These are phyloP conservation scores for Amauroascus niger DNA, from an alignment of 2,329 filamentous ascomycete genomes.

Conservation along the genomic window DNA sequence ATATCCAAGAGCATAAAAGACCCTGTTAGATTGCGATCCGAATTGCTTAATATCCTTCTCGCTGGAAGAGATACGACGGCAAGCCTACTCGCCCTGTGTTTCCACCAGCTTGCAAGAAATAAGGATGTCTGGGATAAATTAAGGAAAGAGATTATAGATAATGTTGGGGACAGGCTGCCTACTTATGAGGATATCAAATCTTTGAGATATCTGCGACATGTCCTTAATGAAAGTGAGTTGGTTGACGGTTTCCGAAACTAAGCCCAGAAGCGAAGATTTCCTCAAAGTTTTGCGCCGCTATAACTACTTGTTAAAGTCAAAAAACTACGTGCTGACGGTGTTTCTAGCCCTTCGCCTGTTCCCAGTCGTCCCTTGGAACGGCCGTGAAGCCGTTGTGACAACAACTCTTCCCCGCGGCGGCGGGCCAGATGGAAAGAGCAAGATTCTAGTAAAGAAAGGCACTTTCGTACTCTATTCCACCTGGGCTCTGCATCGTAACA, in stretches of 20 bases:
- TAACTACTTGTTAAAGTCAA: no score
- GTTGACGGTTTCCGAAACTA: no score
- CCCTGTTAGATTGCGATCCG: conserved; percentile 39
- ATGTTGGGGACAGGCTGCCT: conserved; percentile 36
- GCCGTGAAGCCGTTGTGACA: conserved; percentile 41
- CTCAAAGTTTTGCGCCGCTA: no score
- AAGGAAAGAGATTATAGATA: conserved; percentile 27
- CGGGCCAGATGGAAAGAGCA: conserved; percentile 38
- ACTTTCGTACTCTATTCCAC: conserved; percentile 36
- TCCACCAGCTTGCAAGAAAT: conserved; percentile 40
- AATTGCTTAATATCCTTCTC: conserved; percentile 44
- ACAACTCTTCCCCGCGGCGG: conserved; percentile 44
- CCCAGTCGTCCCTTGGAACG: conserved; percentile 48
- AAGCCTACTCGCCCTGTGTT: conserved; percentile 38
- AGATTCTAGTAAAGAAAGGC: conserved; percentile 42
- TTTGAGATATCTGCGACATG: conserved; percentile 32
- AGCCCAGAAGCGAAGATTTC: no score
- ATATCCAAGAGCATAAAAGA: conserved; percentile 41
- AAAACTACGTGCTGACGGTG: background rate
- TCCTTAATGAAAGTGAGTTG: conserved; percentile 31
- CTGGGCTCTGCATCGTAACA: conserved; percentile 43
- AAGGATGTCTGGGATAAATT: conserved; percentile 31
- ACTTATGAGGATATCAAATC: conserved; percentile 38
- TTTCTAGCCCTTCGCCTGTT: conserved; percentile 42
- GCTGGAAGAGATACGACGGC: conserved; percentile 49